Evolutionary conservation across 805 yeast genomes (phyloP).

Genomic region (Debaryomyces castellii): DNA sequence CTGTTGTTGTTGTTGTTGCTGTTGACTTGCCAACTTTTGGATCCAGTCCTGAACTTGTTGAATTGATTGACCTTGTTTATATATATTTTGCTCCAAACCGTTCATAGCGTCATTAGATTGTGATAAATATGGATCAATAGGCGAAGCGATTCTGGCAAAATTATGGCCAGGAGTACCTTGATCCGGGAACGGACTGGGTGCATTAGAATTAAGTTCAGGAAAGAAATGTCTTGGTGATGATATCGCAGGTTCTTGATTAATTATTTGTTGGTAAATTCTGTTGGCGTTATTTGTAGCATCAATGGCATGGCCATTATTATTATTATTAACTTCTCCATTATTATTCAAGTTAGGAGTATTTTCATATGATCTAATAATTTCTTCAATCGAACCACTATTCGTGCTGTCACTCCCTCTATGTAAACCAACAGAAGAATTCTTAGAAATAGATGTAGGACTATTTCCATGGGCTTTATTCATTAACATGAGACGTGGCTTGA

Average conservation of each 20-base stretch:
- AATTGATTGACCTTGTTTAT: conserved; percentile 50
- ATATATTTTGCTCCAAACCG: conserved; percentile 47
- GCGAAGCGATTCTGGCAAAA: conserved; percentile 1
- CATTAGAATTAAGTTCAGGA: conserved; percentile 24
- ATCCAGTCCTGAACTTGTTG: conserved; percentile 61
- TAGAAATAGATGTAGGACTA: conserved; percentile 12
- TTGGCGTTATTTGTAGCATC: conserved; percentile 17
- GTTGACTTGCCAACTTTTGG: conserved; percentile 31
- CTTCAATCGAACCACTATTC: conserved; percentile 21
- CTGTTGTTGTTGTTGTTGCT: conserved; percentile 18
- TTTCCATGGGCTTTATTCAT: conserved; percentile 35
- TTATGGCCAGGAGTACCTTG: conserved; percentile 6
- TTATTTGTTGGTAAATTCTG: conserved; percentile 30
- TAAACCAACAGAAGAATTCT: conserved; percentile 1
- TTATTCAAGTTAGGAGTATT: conserved; percentile 12
- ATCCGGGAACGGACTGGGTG: conserved; percentile 4
- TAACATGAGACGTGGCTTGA: conserved; percentile 39
- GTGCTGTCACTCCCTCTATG: conserved; percentile 8
- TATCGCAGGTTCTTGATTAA: conserved; percentile 20
- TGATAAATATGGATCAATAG: conserved; percentile 4
- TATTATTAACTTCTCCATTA: conserved; percentile 1
- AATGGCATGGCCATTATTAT: conserved; percentile 1
- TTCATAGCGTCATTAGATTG: conserved; percentile 19
- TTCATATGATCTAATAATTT: conserved; percentile 26
- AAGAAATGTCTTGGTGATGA: conserved; percentile 33